phyloP scores from a whole-genome alignment of 495 filamentous ascomycete genomes.

The Parachaetomium inaequale region DNA sequence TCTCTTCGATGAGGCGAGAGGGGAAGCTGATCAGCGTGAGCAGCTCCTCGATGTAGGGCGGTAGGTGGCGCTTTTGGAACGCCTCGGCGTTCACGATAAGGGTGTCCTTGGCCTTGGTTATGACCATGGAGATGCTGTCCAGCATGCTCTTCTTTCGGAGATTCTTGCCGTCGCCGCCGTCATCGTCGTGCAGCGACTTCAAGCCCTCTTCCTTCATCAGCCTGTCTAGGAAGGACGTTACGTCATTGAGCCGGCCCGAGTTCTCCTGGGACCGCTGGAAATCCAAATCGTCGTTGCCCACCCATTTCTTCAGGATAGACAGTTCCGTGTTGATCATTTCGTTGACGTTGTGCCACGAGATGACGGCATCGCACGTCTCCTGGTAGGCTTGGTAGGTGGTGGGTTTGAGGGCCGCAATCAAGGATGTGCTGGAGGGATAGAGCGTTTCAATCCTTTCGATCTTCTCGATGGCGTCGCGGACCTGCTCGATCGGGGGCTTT shows the following conservation, averaged over 20 bases:
- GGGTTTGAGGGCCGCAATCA: conserved; percentile 67
- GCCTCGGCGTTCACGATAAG: conserved; percentile 80
- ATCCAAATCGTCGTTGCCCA: conserved; percentile 91
- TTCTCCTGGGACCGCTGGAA: conserved; percentile 65
- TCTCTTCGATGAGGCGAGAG: conserved; percentile 90
- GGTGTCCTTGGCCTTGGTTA: conserved; percentile 87
- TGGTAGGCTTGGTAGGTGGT: conserved; percentile 69
- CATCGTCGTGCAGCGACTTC: conserved; percentile 80
- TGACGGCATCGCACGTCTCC: conserved; percentile 78
- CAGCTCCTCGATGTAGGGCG: conserved; percentile 94
- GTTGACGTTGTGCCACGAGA: conserved; percentile 98
- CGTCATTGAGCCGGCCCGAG: conserved; percentile 68
- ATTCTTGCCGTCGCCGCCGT: conserved; percentile 38
- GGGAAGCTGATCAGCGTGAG: conserved; percentile 96
- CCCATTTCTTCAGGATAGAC: conserved; percentile 86
- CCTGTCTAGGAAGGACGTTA: conserved; percentile 90
- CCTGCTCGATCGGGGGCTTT: conserved; percentile 79
- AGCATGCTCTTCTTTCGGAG: conserved; percentile 72
- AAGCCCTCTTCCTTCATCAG: conserved; percentile 96
- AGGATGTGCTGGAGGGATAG: conserved; percentile 72
- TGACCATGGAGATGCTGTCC: conserved; percentile 73
- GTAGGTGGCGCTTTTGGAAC: conserved; percentile 87
- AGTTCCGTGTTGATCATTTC: conserved; percentile 94
- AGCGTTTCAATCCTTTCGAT: conserved; percentile 82
- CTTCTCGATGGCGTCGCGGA: conserved; percentile 80